phyloP scores from a whole-genome alignment of 805 yeast species.

The Cyberlindnera suaveolens region DNA sequence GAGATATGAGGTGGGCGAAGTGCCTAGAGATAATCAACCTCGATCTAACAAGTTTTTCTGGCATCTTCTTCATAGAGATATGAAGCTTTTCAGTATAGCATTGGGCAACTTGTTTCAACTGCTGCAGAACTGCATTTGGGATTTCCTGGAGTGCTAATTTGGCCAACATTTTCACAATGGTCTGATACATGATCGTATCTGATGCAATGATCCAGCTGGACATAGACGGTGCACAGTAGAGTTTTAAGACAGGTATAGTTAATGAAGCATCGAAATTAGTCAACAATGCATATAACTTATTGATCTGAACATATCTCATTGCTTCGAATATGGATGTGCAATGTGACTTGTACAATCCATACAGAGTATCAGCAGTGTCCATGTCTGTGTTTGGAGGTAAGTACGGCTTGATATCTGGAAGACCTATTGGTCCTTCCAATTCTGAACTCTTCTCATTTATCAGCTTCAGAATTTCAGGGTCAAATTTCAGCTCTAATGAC shows the following conservation, averaged over 20 bases:
- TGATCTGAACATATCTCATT: constrained; percentile 60
- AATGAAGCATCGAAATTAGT: constrained; percentile 48
- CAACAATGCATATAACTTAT: constrained; percentile 49
- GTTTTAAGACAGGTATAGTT: constrained; percentile 55
- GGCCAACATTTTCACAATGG: constrained; percentile 51
- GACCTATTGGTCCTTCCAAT: constrained; percentile 24
- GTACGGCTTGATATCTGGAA: constrained; percentile 30
- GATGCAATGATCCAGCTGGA: constrained; percentile 62
- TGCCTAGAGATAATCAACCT: constrained; percentile 49
- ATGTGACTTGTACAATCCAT: constrained; percentile 56
- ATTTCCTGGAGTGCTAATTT: constrained; percentile 53
- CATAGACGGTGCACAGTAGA: constrained; percentile 44
- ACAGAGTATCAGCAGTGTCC: constrained; percentile 50
- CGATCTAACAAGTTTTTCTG: constrained; percentile 42
- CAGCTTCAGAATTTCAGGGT: constrained; percentile 14
- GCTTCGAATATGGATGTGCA: constrained; percentile 60
- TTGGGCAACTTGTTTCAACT: constrained; percentile 47
- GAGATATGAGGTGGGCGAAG: constrained; percentile 46
- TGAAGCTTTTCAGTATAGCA: constrained; percentile 41
- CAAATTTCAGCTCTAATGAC: constrained; percentile 15
- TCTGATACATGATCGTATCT: constrained; percentile 56
- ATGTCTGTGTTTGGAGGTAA: constrained; percentile 15
- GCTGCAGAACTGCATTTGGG: constrained; percentile 48
- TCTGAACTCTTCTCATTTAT: constrained; percentile 11
- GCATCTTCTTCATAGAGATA: constrained; percentile 37